Base-by-base conservation (phyloP, 768 basidiomycete genomes). In the Lyophyllum atratum region DNA sequence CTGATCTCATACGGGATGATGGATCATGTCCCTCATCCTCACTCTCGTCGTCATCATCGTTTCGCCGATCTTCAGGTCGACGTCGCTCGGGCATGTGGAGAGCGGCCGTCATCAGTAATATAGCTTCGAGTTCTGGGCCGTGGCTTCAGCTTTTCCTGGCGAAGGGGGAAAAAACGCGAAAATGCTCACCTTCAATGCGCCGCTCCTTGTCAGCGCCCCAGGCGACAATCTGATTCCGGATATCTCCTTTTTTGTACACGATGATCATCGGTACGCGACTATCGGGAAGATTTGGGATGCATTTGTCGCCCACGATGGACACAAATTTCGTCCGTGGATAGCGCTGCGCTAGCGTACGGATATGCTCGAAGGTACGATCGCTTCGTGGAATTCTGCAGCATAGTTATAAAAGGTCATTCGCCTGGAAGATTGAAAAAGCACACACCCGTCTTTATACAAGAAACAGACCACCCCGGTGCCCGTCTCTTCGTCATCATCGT, bases 231-330 rank as follows among this genome's bases (percentile, higher is more conserved):
- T 98, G 94, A 59, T 90, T 89, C 46, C 83, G 77, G 31, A 98
- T 89, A 43, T 95, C 90, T n/a, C 97, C 97, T 63, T 89, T 89
- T 45, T 90, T 86, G 73, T 99, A 98, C 28, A 96, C 76, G 61
- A 99, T 86, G 55, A 98, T 76, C 80, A 96, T 98, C 1, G 97
- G 97, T 39, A 94, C 74, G 50, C 94, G 86, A 34, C 84, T 79
- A 64, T 98, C 97, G 14, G 95, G 96, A 33, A 98, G 86, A 72
- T 98, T 89, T n/a, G 92, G 87, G 64, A 99, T 97, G 75, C 94
- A 96, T 72, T 94, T 94, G 74, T 92, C 85, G 34, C 95, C 94
- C 3, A 95, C 85, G 64, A 98, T 98, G 11, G 92, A 93, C 59
- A 98, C 90, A 64, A 99, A 97, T 74, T 98, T 98, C 11, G 95